Percentiles rank a stretch among this genome's conserved stretches.
phyloP scores from a whole-genome alignment of 345 rosid genomes.

The Crucihimalaya himalaica region DNA sequence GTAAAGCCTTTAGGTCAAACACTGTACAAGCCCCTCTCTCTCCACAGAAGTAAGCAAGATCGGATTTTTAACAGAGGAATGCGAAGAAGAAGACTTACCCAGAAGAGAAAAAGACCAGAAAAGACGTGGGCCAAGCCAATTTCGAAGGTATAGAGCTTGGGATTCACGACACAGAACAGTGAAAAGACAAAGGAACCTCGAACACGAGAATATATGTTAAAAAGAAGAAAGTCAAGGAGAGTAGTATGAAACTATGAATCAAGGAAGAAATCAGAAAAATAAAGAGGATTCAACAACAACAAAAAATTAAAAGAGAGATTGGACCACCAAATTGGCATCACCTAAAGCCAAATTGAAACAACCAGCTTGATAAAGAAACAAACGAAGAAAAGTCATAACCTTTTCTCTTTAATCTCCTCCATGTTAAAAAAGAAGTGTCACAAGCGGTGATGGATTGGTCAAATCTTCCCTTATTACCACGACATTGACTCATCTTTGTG shows the following conservation, averaged over 20 bases:
- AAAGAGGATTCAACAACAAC: slow-evolving; percentile 24
- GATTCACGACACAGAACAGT: slow-evolving; percentile 42
- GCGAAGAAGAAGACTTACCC: slow-evolving; percentile 39
- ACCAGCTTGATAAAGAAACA: slow-evolving; percentile 27
- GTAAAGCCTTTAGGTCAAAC: slow-evolving; percentile 31
- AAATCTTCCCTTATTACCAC: slow-evolving; percentile 13
- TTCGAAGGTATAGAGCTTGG: slow-evolving; percentile 27
- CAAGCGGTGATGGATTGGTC: slow-evolving; percentile 29
- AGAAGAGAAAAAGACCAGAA: slow-evolving; percentile 27
- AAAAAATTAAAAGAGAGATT: background rate
- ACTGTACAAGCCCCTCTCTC: slow-evolving; percentile 5
- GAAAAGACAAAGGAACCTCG: slow-evolving; percentile 30
- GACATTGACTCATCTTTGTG: slow-evolving; percentile 19
- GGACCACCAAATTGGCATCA: slow-evolving; percentile 29
- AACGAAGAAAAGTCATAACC: slow-evolving; percentile 32
- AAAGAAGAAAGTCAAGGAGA: slow-evolving; percentile 40
- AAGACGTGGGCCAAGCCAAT: slow-evolving; percentile 27
- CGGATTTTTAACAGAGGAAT: slow-evolving; percentile 22
- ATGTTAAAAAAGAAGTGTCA: slow-evolving; percentile 15
- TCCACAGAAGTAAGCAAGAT: slow-evolving; percentile 8
- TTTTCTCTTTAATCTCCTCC: slow-evolving; percentile 1
- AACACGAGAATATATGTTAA: slow-evolving; percentile 26
- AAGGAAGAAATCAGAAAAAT: background rate
- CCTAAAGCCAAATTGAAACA: slow-evolving; percentile 17
- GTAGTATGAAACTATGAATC: slow-evolving; percentile 17